These are phyloP conservation scores for Pythium brachiatum DNA, from an alignment of 352 stramenopile genomes.

Conservation along the genomic window DNA sequence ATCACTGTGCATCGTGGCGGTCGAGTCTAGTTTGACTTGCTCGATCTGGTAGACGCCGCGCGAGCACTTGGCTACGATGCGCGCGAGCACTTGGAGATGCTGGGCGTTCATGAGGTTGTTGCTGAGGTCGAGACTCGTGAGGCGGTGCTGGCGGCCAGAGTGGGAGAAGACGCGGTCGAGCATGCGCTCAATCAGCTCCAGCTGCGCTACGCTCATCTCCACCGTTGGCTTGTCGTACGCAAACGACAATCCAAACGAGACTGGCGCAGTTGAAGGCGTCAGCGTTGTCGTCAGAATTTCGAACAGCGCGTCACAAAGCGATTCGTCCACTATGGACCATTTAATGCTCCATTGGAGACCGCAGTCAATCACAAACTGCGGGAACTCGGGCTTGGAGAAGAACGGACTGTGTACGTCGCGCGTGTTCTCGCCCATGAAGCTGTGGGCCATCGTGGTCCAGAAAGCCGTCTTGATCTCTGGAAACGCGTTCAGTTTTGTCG, in stretches of 20 bases:
- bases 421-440: neutral
- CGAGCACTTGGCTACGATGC: conserved; percentile 12
- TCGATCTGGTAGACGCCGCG: conserved; percentile 1
- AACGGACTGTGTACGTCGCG: neutral
- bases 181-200: conserved; percentile 1
- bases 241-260: conserved; percentile 10
- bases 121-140: conserved; percentile 9
- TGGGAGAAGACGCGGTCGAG: conserved; percentile 3
- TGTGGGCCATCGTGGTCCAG: conserved; percentile 9
- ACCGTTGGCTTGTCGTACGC: neutral
- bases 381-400: neutral
- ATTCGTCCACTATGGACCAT: neutral
- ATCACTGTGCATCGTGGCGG: neutral
- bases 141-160: neutral
- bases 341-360: neutral
- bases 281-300: conserved; percentile 5
- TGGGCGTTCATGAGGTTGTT: neutral
- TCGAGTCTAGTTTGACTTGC: neutral
- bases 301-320: conserved; percentile 8
- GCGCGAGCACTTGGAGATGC: conserved; percentile 13
- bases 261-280: neutral
- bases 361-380: conserved; percentile 9
- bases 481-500: conserved; percentile 4
- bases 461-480: conserved; percentile 13
- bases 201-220: neutral